Evolutionary conservation across 306 rosid genomes (phyloP).

Genomic region (Cicer yamashitae): DNA sequence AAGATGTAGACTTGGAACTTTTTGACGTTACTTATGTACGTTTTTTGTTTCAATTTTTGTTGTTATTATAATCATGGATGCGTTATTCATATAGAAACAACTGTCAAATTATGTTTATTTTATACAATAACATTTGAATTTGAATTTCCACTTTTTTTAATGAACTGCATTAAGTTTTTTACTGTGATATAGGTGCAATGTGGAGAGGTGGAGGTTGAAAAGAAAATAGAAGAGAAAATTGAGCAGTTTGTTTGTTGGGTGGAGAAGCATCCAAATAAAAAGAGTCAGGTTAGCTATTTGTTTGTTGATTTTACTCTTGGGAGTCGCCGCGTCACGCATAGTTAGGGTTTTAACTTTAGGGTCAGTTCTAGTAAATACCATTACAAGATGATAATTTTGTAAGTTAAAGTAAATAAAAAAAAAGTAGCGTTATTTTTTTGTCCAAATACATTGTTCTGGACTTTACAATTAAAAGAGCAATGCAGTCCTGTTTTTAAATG

Average conservation of each 20-base stretch:
- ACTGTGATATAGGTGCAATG: slow-evolving; percentile 78
- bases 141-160: neutral
- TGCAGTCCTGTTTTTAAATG: neutral
- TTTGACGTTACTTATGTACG: slow-evolving; percentile 93
- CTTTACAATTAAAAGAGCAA: neutral
- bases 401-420: neutral
- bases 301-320: neutral
- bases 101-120: neutral
- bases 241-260: slow-evolving; percentile 95
- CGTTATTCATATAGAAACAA: neutral
- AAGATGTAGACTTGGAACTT: slow-evolving; percentile 87
- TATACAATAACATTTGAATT: neutral
- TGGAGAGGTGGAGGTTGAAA: slow-evolving; percentile 87
- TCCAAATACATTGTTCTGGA: neutral
- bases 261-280: slow-evolving; percentile 97
- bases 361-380: neutral
- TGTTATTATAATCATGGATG: neutral
- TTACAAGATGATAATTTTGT: neutral
- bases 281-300: slow-evolving; percentile 79
- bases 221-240: slow-evolving; percentile 91
- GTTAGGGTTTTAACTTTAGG: neutral
- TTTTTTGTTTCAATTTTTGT: slow-evolving; percentile 21
- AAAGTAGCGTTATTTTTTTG: neutral
- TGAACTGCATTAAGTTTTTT: neutral
- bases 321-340: neutral